Conservation (phyloP, 495 filamentous ascomycete species). For the Podospora conica region DNA sequence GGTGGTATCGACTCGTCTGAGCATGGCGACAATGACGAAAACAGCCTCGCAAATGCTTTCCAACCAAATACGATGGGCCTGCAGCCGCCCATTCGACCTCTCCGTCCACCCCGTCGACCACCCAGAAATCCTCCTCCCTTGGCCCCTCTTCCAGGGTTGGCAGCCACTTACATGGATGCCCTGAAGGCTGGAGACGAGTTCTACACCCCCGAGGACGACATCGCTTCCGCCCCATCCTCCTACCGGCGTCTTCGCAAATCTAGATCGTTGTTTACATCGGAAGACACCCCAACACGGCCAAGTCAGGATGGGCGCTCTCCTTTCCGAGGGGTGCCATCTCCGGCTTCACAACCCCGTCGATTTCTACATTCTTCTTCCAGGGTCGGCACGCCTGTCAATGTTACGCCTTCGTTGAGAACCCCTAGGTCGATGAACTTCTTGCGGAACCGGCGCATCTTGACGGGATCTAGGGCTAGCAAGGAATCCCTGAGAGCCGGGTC, state of each 20-base stretch:
- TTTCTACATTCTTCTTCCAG: conserved; percentile 17
- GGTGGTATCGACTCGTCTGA: background rate
- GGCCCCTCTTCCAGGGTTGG: conserved; percentile 15
- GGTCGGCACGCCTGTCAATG: conserved; percentile 4
- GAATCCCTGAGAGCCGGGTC: conserved; percentile 29
- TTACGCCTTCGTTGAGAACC: conserved; percentile 24
- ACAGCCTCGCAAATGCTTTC: conserved; percentile 6
- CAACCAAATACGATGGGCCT: background rate
- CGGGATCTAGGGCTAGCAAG: conserved; percentile 28
- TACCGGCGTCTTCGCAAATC: conserved; percentile 69
- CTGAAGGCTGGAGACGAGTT: conserved; percentile 39
- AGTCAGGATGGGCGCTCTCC: conserved; percentile 6
- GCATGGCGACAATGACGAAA: conserved; percentile 3
- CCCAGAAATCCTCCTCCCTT: conserved; percentile 16
- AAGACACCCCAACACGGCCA: conserved; percentile 25
- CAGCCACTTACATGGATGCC: conserved; percentile 30
- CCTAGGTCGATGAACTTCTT: conserved; percentile 62
- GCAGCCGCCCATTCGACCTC: background rate
- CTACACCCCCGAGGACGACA: conserved; percentile 53
- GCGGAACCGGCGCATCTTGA: conserved; percentile 29
- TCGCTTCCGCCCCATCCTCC: conserved; percentile 62
- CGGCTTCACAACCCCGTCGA: conserved; percentile 12
- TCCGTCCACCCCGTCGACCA: background rate
- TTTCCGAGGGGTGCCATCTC: background rate
- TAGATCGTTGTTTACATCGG: conserved; percentile 62